Evolutionary conservation across 805 yeast species (phyloP).

Genomic region (Yamadazyma kitorensis): DNA sequence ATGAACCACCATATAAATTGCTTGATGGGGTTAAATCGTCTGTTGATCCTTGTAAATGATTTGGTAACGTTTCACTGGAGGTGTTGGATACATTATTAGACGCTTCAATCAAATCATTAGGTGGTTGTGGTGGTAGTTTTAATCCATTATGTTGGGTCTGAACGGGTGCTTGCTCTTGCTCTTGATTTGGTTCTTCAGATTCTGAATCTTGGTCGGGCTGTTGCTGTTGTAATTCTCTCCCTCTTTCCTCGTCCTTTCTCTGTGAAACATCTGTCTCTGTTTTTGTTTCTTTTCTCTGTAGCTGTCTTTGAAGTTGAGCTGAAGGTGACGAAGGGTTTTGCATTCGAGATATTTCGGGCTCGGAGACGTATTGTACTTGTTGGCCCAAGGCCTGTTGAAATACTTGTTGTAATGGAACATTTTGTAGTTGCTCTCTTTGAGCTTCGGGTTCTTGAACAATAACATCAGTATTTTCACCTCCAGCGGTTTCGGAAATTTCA

Average conservation of each 20-base stretch:
- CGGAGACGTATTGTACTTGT: conserved; percentile 1
- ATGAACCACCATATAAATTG: conserved; percentile 41
- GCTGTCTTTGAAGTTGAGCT: too few species aligned
- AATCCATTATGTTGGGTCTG: too few species aligned
- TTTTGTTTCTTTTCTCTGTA: too few species aligned
- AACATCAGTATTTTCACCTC: too few species aligned
- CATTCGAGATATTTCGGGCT: not conserved
- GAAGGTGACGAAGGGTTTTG: too few species aligned
- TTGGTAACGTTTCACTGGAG: conserved; percentile 10
- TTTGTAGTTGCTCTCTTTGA: not conserved
- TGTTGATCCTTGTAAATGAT: conserved; percentile 17
- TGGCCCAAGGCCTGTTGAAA: conserved; percentile 15
- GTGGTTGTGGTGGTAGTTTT: too few species aligned
- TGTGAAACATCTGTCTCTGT: too few species aligned
- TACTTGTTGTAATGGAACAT: conserved; percentile 14
- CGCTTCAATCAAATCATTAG: too few species aligned
- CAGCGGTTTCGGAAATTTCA: conserved; percentile 6
- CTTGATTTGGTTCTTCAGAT: not conserved
- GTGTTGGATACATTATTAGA: too few species aligned
- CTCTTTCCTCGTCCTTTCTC: too few species aligned
- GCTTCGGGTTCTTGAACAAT: too few species aligned
- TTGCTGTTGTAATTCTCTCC: too few species aligned
- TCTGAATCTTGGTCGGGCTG: not conserved
- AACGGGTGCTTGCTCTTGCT: not conserved
- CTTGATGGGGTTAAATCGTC: conserved; percentile 14